Evolutionary conservation across 2,329 filamentous ascomycete species (phyloP), one percentile per base, ranked within the genome.

Genomic region (Zasmidium citrigriseum): DNA sequence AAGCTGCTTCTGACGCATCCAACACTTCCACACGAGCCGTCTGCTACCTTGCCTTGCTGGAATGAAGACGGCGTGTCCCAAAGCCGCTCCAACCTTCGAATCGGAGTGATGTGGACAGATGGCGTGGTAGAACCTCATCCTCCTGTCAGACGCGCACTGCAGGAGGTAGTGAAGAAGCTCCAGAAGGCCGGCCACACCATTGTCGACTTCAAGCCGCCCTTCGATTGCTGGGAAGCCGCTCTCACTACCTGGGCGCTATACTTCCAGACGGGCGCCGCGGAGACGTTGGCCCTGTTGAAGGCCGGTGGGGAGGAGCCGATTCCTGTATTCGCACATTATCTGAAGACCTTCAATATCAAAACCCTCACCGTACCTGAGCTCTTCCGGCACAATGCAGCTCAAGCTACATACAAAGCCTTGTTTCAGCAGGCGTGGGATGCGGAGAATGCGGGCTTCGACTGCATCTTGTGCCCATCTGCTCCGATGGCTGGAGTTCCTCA

Each of bases 51-150:
- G 0, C 79, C 86, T 22, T 80, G 82, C 0, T 87, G 84, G 84
- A 5, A 69, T 70, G 34, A 57, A 16, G 18, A 4, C 16, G 34
- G 12, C 52, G 34, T 41, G 52, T 23, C 61, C 34, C 23, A 14
- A 46, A 50, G 47, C 10, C 23, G 46, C 22, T 12, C 68, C 22
- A 78, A 68, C 51, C 69, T 88, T 4, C 84, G 81, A 63, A 74
- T 89, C 14, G 86, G 80, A 0, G 75, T 85, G 2, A 73, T 86
- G 56, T 78, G 79, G 74, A 78, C 82, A 69, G 85, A 87, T 58
- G 82, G 79, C 0, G 77, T 86, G 9, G 83, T 87, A 0, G 79
- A 76, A 60, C 82, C 83, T 1, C 83, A 86, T 63, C 85, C 84
- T 0, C 84, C 84, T 0, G 76, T 86, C 48, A 73, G 73, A 0